A percentile compares a stretch with the other conserved stretches of the same genome.
Evolutionary conservation across 768 basidiomycete genomes (phyloP).

Genomic region (Boletales sp.): DNA sequence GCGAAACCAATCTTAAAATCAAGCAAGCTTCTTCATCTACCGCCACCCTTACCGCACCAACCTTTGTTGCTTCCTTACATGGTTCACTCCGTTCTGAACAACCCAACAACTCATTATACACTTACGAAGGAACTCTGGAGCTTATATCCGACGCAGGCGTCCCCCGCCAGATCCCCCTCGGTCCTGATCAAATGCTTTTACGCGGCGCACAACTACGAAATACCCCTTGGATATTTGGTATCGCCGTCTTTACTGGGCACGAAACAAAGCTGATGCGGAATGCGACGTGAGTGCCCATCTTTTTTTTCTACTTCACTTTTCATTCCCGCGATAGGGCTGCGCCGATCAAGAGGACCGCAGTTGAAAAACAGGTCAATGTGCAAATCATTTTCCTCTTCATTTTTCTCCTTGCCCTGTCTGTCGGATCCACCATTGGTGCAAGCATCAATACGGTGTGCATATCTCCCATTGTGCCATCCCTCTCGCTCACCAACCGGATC

Average conservation of each 20-base stretch:
- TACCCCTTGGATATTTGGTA: constrained; percentile 93
- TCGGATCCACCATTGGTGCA: constrained; percentile 90
- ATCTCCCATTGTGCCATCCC: not conserved
- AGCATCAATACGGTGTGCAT: constrained; percentile 72
- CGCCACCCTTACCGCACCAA: constrained; percentile 70
- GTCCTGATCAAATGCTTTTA: constrained; percentile 91
- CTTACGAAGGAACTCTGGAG: constrained; percentile 83
- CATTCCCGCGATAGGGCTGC: constrained; percentile 58
- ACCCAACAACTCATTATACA: constrained; percentile 96
- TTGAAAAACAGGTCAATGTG: constrained; percentile 92
- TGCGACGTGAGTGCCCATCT: constrained; percentile 72
- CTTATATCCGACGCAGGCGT: constrained; percentile 51
- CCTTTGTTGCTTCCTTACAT: constrained; percentile 64
- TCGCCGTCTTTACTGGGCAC: constrained; percentile 93
- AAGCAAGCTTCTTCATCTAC: constrained; percentile 92
- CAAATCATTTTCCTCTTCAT: constrained; percentile 96
- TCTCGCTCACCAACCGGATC: constrained; percentile 1
- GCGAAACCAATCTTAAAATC: constrained; percentile 98
- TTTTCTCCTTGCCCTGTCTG: constrained; percentile 78
- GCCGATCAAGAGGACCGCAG: constrained; percentile 94
- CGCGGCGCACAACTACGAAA: constrained; percentile 95
- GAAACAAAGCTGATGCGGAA: constrained; percentile 99
- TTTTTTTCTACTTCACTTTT: not conserved
- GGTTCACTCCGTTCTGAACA: constrained; percentile 93
- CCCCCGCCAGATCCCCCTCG: constrained; percentile 82